Conservation (phyloP, 345 rosid species). For the Brassica napus region DNA sequence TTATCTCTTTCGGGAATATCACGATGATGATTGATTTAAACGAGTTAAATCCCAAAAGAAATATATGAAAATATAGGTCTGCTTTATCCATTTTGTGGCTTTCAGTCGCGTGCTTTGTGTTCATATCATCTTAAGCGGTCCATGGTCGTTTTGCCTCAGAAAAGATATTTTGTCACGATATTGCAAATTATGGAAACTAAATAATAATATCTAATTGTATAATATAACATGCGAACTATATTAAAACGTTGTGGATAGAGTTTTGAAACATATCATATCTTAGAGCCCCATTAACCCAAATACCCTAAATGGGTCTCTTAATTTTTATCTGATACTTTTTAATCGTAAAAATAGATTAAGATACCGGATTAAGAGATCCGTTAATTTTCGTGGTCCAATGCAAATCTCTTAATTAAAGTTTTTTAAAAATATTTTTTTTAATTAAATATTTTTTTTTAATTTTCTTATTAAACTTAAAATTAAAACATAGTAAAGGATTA, state of each 20-base stretch:
- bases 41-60: background rate
- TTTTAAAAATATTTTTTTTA: no score
- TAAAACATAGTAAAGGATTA: no score
- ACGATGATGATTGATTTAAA: constrained; percentile 20
- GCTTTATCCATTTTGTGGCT: constrained; percentile 35
- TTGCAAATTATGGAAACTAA: constrained; percentile 12
- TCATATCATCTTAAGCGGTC: constrained; percentile 35
- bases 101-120: constrained; percentile 14
- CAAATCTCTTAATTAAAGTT: no score
- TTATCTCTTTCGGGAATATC: constrained; percentile 30
- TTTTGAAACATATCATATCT: background rate
- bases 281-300: no score
- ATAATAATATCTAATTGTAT: constrained; percentile 3
- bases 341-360: no score
- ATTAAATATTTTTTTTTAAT: no score
- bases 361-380: no score
- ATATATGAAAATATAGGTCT: background rate
- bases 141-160: constrained; percentile 25
- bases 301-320: no score
- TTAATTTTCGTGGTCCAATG: no score
- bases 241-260: background rate
- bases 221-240: background rate
- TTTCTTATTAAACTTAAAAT: no score
- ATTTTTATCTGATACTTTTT: no score
- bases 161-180: constrained; percentile 5